phyloP scores from a whole-genome alignment of 2,329 filamentous ascomycete species.

The Rhynchosporium graminicola region DNA sequence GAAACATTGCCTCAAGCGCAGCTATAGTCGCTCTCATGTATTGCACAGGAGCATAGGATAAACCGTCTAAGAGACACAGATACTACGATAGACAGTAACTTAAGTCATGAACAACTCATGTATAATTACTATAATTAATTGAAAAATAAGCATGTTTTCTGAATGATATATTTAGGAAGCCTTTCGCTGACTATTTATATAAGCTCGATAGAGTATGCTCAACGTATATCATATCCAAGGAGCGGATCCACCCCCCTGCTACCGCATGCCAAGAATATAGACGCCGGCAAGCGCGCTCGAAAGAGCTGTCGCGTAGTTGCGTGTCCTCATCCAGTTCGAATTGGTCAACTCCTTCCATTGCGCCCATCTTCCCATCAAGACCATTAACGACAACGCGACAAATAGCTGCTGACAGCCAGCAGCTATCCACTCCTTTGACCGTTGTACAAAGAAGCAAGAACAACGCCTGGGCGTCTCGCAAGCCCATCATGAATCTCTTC shows the following conservation, averaged over 20 bases:
- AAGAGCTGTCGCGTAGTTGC: conserved; percentile 31
- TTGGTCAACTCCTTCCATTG: neutral
- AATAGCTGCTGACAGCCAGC: conserved; percentile 23
- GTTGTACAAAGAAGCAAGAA: conserved; percentile 3
- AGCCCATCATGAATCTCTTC: conserved; percentile 67
- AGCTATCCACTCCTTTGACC: conserved; percentile 20
- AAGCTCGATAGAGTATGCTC: too few relatives aligned
- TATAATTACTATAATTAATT: too few relatives aligned
- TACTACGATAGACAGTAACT: neutral
- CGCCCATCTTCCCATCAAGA: neutral
- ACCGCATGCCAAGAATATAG: conserved; percentile 10
- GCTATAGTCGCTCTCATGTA: neutral
- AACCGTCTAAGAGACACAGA: neutral
- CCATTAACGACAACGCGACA: conserved; percentile 20
- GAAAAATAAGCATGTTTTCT: too few relatives aligned
- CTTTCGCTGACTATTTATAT: too few relatives aligned
- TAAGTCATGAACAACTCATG: too few relatives aligned
- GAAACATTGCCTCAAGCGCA: neutral
- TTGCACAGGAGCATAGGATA: neutral
- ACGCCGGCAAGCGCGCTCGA: conserved; percentile 20
- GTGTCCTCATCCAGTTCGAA: conserved; percentile 32
- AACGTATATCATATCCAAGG: too few relatives aligned
- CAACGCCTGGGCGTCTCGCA: conserved; percentile 29
- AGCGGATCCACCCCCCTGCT: too few relatives aligned
- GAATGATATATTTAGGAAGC: too few relatives aligned